phyloP scores from a whole-genome alignment of 2,329 filamentous ascomycete species.

The Pyrenophora seminiperda region DNA sequence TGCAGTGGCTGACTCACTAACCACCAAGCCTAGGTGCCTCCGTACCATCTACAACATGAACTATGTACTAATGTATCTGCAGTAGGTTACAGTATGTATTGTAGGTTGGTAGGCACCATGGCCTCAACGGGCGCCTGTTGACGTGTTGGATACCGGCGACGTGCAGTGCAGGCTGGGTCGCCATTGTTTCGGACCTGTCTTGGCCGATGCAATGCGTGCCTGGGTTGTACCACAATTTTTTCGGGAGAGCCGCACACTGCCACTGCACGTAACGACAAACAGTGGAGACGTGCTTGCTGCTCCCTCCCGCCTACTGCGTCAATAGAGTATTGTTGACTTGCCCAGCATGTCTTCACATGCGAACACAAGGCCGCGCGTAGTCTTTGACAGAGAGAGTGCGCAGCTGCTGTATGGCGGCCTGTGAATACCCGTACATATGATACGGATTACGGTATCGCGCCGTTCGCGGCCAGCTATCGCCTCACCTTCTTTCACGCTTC shows the following conservation, averaged over 20 bases:
- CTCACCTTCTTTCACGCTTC: slow-evolving; percentile 31
- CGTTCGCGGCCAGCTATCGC: slow-evolving; percentile 34
- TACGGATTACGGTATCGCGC: slow-evolving; percentile 22
- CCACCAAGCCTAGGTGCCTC: no score
- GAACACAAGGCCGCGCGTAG: background rate
- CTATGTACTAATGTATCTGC: no score
- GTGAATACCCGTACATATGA: background rate
- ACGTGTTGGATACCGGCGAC: slow-evolving; percentile 9
- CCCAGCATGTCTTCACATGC: background rate
- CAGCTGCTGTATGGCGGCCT: background rate
- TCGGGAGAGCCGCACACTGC: slow-evolving; percentile 9
- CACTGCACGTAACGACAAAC: background rate
- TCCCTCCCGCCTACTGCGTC: no score
- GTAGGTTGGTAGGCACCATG: no score
- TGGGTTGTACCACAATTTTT: background rate
- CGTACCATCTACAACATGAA: no score
- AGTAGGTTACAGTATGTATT: no score
- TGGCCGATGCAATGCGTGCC: slow-evolving; percentile 13
- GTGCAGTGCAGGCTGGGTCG: slow-evolving; percentile 13
- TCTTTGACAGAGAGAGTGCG: background rate
- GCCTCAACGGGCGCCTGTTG: no score
- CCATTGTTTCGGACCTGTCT: slow-evolving; percentile 11
- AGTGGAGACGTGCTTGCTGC: background rate
- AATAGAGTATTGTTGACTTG: background rate
- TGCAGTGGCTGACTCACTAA: background rate